Evolutionary conservation across 2,329 filamentous ascomycete genomes (phyloP).

Genomic region (Pseudocercospora pini-densiflorae): DNA sequence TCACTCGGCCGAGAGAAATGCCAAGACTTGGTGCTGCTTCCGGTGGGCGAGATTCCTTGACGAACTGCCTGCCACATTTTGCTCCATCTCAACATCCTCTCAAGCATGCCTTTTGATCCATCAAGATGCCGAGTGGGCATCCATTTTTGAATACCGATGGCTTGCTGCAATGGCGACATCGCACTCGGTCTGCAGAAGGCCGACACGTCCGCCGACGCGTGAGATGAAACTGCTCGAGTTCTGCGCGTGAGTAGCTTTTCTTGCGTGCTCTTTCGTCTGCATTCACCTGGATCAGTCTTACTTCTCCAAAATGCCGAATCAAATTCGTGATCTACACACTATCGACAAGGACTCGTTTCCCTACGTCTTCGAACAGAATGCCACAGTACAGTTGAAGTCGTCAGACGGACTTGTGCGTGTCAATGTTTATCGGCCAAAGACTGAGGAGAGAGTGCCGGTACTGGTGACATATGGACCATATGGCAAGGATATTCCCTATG

Average conservation of each 20-base stretch:
- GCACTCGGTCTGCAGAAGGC: constrained; percentile 2
- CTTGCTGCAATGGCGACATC: constrained; percentile 9
- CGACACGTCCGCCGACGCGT: constrained; percentile 12
- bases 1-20: no score
- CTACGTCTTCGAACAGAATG: constrained; percentile 42
- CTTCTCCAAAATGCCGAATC: constrained; percentile 37
- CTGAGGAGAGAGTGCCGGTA: constrained; percentile 56
- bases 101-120: background rate
- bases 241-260: background rate
- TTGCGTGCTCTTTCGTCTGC: background rate
- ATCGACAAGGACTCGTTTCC: constrained; percentile 38
- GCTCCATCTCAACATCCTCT: no score
- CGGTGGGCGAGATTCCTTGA: background rate
- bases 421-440: constrained; percentile 42
- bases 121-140: constrained; percentile 13
- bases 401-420: constrained; percentile 40
- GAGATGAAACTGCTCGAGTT: background rate
- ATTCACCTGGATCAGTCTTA: background rate
- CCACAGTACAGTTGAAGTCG: constrained; percentile 35
- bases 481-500: constrained; percentile 72
- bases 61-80: no score
- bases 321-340: constrained; percentile 38
- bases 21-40: background rate
- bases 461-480: constrained; percentile 75
- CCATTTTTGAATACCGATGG: background rate